A percentile compares a stretch with the other conserved stretches of the same genome.
Evolutionary conservation across 495 filamentous ascomycete species (phyloP).

Genomic region (Penicillium angulare): DNA sequence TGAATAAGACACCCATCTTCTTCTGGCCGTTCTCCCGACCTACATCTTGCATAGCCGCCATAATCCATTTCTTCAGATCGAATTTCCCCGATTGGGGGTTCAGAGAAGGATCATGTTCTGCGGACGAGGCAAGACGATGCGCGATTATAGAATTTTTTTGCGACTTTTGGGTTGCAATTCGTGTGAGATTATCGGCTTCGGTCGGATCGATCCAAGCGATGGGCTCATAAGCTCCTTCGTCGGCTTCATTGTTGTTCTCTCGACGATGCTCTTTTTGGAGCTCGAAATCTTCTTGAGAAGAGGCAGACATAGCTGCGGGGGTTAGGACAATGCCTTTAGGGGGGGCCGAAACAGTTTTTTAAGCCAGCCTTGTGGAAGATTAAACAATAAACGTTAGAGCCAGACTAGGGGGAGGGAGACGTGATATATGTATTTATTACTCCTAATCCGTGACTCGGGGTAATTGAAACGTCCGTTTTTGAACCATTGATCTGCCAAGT

Average conservation of each 20-base stretch:
- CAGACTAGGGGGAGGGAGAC: no score
- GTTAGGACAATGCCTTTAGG: no score
- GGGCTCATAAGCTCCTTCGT: constrained; percentile 1
- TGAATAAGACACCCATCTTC: constrained; percentile 45
- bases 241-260: neutral
- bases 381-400: no score
- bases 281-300: neutral
- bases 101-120: constrained; percentile 22
- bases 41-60: constrained; percentile 23
- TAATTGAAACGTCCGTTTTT: neutral
- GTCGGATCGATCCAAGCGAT: constrained; percentile 12
- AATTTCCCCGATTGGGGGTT: constrained; percentile 29
- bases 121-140: constrained; percentile 3
- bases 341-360: no score
- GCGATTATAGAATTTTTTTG: constrained; percentile 9
- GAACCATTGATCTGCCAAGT: no score
- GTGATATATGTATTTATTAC: neutral
- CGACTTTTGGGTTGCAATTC: constrained; percentile 16
- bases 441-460: no score
- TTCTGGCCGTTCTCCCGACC: constrained; percentile 21
- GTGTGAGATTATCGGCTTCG: constrained; percentile 23
- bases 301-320: constrained; percentile 3
- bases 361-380: no score
- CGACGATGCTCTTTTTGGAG: neutral
- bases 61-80: constrained; percentile 29